Conservation (phyloP, 257 asterid genomes). For the Plectranthus barbatus region DNA sequence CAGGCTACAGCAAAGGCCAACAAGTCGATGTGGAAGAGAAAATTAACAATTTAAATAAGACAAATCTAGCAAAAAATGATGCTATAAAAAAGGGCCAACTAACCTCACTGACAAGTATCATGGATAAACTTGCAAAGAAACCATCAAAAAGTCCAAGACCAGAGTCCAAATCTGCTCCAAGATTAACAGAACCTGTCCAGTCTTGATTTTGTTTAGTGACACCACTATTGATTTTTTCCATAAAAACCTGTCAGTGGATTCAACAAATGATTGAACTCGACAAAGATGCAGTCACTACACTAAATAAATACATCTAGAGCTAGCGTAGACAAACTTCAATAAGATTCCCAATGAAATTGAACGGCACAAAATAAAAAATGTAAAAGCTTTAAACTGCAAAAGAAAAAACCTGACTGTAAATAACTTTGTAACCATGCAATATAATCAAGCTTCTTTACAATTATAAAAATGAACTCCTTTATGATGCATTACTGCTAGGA, state of each 20-base stretch:
- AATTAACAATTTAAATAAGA: background rate
- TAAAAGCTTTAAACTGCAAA: background rate
- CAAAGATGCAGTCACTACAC: background rate
- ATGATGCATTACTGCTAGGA: background rate
- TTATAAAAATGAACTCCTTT: background rate
- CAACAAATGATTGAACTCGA: background rate
- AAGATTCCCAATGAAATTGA: background rate
- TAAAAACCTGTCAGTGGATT: conserved; percentile 42
- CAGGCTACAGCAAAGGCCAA: background rate
- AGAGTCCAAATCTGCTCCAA: conserved; percentile 52
- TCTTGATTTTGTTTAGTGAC: conserved; percentile 30
- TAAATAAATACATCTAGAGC: background rate
- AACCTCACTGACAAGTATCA: conserved; percentile 97
- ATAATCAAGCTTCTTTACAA: background rate
- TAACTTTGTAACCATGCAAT: no score
- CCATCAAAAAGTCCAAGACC: conserved; percentile 86
- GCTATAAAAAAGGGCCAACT: conserved; percentile 10
- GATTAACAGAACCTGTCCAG: conserved; percentile 27
- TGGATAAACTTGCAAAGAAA: conserved; percentile 79
- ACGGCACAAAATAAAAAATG: background rate
- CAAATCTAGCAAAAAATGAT: background rate
- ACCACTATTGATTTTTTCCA: conserved; percentile 54
- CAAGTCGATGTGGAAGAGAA: conserved; percentile 1
- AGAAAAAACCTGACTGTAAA: no score
- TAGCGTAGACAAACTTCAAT: background rate